A percentile compares a stretch with the other conserved stretches of the same genome.
Conservation (phyloP, 1,284 basidiomycete genomes). For the Coniferiporia weirii region DNA sequence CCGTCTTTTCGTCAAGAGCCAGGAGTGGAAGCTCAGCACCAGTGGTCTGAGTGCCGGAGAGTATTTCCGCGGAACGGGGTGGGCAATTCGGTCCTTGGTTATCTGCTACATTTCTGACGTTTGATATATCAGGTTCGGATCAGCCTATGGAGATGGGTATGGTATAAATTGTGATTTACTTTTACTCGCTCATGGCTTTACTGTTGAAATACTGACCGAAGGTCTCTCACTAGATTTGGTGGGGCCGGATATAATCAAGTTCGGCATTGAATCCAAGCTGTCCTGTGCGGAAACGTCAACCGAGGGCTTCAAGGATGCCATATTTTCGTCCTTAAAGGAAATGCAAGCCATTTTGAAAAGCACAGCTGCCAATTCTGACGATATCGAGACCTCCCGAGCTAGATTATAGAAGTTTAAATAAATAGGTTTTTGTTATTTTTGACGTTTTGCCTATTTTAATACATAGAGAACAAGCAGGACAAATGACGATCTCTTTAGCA, state of each 20-base stretch:
- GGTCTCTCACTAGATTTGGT: slow-evolving; percentile 61
- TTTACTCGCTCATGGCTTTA: not conserved
- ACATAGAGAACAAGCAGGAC: not conserved
- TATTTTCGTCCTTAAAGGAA: slow-evolving; percentile 67
- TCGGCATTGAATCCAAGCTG: slow-evolving; percentile 91
- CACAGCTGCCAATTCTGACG: slow-evolving; percentile 7
- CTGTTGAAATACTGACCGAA: slow-evolving; percentile 7
- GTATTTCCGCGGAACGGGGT: slow-evolving; percentile 88
- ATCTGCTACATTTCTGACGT: slow-evolving; percentile 22
- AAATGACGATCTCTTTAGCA: not conserved
- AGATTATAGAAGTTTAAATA: slow-evolving; percentile 17
- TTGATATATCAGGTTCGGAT: slow-evolving; percentile 55
- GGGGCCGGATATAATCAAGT: slow-evolving; percentile 79
- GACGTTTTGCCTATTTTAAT: not conserved
- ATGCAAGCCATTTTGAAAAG: slow-evolving; percentile 41
- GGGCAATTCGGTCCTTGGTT: slow-evolving; percentile 26
- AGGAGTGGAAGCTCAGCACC: slow-evolving; percentile 90
- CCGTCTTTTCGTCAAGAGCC: slow-evolving; percentile 69
- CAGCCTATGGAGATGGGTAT: slow-evolving; percentile 79
- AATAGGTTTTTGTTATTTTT: slow-evolving; percentile 1
- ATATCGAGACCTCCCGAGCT: slow-evolving; percentile 33
- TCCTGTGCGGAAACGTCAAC: slow-evolving; percentile 73
- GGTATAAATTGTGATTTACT: slow-evolving; percentile 82
- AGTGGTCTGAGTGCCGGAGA: slow-evolving; percentile 86
- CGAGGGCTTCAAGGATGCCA: slow-evolving; percentile 56